phyloP scores from a whole-genome alignment of 345 rosid species.

The Gossypium longicalyx region DNA sequence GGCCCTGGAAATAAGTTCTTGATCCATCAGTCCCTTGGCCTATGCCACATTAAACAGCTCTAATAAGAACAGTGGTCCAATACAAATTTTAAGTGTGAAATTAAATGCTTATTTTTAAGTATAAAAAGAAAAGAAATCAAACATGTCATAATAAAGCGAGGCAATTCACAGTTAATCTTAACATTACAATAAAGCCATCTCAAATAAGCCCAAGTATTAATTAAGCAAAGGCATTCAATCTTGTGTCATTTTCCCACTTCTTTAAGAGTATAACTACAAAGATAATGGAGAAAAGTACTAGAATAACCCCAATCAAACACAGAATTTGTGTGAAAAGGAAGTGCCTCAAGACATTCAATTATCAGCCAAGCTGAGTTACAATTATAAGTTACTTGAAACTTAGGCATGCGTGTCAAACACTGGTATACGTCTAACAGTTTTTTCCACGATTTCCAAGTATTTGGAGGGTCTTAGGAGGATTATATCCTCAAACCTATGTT shows the following conservation, averaged over 20 bases:
- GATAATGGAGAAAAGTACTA: background rate
- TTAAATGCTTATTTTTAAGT: background rate
- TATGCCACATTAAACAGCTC: constrained; percentile 28
- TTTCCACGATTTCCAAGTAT: background rate
- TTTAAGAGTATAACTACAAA: background rate
- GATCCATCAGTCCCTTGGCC: constrained; percentile 70
- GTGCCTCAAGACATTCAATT: background rate
- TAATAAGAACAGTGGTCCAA: background rate
- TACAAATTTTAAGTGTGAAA: background rate
- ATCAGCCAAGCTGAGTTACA: background rate
- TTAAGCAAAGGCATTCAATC: background rate
- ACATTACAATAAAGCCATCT: background rate
- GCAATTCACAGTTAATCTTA: constrained; percentile 8
- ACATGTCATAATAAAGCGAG: background rate
- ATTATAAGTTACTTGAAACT: background rate
- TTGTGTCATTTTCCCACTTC: background rate
- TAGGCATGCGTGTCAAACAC: background rate
- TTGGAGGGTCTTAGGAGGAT: background rate
- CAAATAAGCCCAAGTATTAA: background rate
- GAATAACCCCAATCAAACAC: background rate
- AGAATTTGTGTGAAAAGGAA: background rate
- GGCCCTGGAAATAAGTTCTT: constrained; percentile 59
- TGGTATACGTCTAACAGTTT: background rate
- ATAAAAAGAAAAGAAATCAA: background rate
- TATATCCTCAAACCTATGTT: background rate